Evolutionary conservation across 768 basidiomycete species (phyloP), one percentile per base, ranked within the genome.

Genomic region (Rhodotorula taiwanensis): DNA sequence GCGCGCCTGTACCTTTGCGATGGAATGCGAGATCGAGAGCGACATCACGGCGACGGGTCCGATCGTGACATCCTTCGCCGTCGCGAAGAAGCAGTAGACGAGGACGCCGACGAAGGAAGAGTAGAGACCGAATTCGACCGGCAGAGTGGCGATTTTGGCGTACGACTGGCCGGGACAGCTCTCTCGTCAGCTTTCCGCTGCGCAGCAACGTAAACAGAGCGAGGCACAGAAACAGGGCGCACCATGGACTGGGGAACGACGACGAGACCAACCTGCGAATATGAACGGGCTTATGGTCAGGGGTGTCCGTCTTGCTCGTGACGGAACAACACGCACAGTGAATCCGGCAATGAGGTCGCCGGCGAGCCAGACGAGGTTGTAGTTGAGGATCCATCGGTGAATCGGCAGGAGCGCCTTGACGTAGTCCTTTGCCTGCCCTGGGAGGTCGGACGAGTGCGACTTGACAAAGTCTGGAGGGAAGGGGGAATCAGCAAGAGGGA

Each of bases 1-100:
- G 36, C 57, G 44, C 8, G 3, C 25, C 31, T 70, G 68, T 14
- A 76, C 67, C 45, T 63, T 0, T 8, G 25, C 25, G 54, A 65
- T 65, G 25, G 55, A 39, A 34, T 71, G 58, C 30, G 59, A 51
- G 23, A 85, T 83, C 25, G 88, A 87, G 54, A 95, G 81, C 4
- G 90, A 93, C 92, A 99, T 95, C 74, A 99, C 94, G 13, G 95
- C 94, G 70, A 98, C 94, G 4, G 95, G 95, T 53, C 95, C 95
- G 70, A 99, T 98, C n/a, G 91, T 93, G 45, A 99, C 71, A 30
- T 99, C 95, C 76, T 97, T 97, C 33, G 89, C 89, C 0, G 95
- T 39, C 7, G 36, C 52, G 18, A 52, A 39, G 25, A 95, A 83
- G 86, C 89, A 90, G 77, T 93, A 95, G 62, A 85, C 78, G 62